Evolutionary conservation across 2,329 filamentous ascomycete species (phyloP).

Genomic region (Knoxdaviesia proteae): DNA sequence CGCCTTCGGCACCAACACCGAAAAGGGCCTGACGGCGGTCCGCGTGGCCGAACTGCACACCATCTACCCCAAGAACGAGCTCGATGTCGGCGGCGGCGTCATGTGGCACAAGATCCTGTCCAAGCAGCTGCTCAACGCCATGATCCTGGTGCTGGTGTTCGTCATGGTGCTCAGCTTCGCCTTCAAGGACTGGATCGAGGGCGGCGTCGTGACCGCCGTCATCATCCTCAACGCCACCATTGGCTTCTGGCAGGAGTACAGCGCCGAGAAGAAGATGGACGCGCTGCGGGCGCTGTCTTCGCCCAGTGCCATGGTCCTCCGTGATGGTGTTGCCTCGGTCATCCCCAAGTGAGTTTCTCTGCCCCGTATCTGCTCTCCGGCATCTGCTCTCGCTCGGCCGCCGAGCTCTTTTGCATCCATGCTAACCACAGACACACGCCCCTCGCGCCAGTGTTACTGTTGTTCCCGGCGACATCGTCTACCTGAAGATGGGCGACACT

Average conservation of each 20-base stretch:
- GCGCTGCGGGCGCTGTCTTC: constrained; percentile 38
- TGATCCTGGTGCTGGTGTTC: constrained; percentile 57
- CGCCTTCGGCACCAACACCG: constrained; percentile 39
- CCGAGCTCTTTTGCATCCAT: neutral
- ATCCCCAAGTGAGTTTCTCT: constrained; percentile 30
- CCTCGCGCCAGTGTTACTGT: constrained; percentile 28
- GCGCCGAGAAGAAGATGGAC: constrained; percentile 47
- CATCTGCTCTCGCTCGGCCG: neutral
- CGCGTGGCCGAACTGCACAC: constrained; percentile 38
- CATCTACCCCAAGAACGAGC: constrained; percentile 45
- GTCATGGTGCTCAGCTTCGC: constrained; percentile 54
- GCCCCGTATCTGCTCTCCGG: neutral
- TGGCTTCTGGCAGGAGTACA: constrained; percentile 43
- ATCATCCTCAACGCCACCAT: constrained; percentile 50
- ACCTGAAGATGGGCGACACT: constrained; percentile 51
- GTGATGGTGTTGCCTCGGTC: constrained; percentile 34
- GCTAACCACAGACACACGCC: constrained; percentile 4
- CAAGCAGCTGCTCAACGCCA: constrained; percentile 56
- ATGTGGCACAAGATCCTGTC: constrained; percentile 52
- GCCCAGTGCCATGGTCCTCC: constrained; percentile 40
- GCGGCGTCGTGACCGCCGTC: constrained; percentile 44
- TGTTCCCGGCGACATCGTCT: constrained; percentile 50
- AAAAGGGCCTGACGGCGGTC: constrained; percentile 41
- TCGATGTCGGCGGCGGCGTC: constrained; percentile 47
- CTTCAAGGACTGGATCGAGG: constrained; percentile 46